Base-by-base conservation (phyloP, 345 rosid genomes). In the Limnanthes douglasii region DNA sequence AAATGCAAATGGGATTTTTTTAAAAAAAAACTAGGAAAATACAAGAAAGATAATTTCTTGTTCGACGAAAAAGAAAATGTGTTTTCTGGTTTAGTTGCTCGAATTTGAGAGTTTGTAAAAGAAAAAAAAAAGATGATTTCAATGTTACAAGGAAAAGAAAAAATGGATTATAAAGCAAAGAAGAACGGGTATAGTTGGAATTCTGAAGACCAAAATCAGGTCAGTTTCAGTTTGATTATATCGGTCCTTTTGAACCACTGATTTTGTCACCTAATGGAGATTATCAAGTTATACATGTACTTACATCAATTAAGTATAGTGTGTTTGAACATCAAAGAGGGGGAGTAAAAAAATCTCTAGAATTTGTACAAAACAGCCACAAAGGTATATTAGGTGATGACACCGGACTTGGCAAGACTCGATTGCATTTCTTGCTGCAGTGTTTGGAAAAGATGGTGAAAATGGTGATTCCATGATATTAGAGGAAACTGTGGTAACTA, bases 371-470 rank as follows among this genome's bases (percentile, higher is more conserved):
- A 33, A 66, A 64, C 54, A 79, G 79, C 46, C 84, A 79, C 60
- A 95, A 95, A 3, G 98, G 95, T 17, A 55, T 84, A 54, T 92
- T 84, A 41, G 98, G 98, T 26, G 95, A 88, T 66, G 98, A 88
- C 61, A 84, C 95, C 86, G 98, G 94, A 30, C 64, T 90, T 19
- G 95, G 98, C 44, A 90, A 84, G 70, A 90, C 98, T 23, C 86
- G 29, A 90, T 90, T 38, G 86, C 95, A 32, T 84, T 90, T 65
- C 71, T 90, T 39, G 86, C 94, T 38, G 98, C 82, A 21, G 73
- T 84, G 22, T 79, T 48, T 53, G 64, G 62, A 38, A 83, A 84
- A 63, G 94, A 84, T n/a, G 58, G 65, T 46, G 86, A 88, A 14
- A 35, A 41, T 16, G 37, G 34, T 48, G 70, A 57, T 25, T 38